A percentile compares a stretch with the other conserved stretches of the same genome.
These are phyloP conservation scores for Craterostigma plantagineum DNA, from an alignment of 257 asterid genomes.

Conservation along the genomic window DNA sequence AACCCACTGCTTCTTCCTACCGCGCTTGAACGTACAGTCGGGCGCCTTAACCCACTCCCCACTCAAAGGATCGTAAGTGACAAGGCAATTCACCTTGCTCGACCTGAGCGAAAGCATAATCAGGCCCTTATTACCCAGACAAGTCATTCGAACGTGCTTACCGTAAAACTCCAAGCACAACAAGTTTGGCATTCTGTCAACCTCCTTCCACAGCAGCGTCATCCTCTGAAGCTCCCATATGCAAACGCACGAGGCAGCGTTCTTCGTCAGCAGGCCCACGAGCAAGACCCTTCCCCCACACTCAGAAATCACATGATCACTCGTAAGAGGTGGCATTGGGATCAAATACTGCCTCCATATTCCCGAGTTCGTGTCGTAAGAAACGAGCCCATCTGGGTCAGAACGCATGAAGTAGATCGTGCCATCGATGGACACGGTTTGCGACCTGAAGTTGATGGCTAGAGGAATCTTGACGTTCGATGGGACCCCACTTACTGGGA, in stretches of 20 bases:
- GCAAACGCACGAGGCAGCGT: constrained; percentile 90
- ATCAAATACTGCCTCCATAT: constrained; percentile 55
- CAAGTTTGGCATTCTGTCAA: constrained; percentile 99
- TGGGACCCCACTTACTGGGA: constrained; percentile 44
- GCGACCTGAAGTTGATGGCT: constrained; percentile 76
- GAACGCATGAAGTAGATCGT: constrained; percentile 73
- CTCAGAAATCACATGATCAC: constrained; percentile 63
- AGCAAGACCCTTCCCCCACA: constrained; percentile 75
- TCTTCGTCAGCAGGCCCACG: constrained; percentile 76
- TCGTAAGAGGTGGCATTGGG: constrained; percentile 47
- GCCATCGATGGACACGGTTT: constrained; percentile 33
- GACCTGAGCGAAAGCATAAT: constrained; percentile 79
- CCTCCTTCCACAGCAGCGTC: constrained; percentile 99
- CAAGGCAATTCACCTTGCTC: constrained; percentile 68
- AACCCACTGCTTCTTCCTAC: constrained; percentile 71
- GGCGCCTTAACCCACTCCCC: constrained; percentile 93
- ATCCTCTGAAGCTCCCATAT: constrained; percentile 98
- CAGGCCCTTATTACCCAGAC: constrained; percentile 87
- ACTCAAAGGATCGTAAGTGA: constrained; percentile 44
- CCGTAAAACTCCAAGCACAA: constrained; percentile 99
- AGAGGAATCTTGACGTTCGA: constrained; percentile 49
- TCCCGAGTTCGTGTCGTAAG: constrained; percentile 48
- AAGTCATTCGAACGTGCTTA: constrained; percentile 90
- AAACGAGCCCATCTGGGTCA: constrained; percentile 64
- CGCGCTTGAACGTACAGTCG: constrained; percentile 54